Evolutionary conservation across 1,139 yeast species (phyloP), one percentile per base, ranked within the genome.

Genomic region (Blastobotrys buckinghamii): DNA sequence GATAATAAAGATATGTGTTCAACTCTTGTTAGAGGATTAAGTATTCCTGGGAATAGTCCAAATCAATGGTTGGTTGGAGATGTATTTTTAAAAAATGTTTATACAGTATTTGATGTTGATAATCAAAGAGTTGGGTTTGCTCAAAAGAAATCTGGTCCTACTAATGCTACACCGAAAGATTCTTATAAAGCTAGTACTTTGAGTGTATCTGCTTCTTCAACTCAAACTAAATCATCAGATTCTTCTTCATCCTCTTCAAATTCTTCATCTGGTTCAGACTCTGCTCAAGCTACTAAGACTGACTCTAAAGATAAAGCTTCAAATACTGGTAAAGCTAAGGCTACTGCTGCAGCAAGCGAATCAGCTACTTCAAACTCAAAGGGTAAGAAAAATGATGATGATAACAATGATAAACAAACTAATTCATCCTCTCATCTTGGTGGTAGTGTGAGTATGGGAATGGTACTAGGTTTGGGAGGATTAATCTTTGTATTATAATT

Each of bases 21-120:
- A n/a, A 78, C 84, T 10, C 81, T 80, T 59, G 73, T 82, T 48
- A 85, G 79, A 64, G 87, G 85, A 16, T 59, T 75, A 27, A 50
- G 55, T 17, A 52, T 57, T 16, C 53, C 53, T 4, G 52, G 55
- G 33, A 55, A 55, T 43, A 59, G 62, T 16, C 56, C 60, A 24
- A 57, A 61, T 27, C 57, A 64, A 2, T 71, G 75, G 75, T 65
- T 82, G 36, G 66, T 82, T 38, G 89, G 89, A 4, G 82, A 80
- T 30, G 73, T 79, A 2, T 82, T 82, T 59, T 64, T 82, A 55
- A 74, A 75, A 54, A 72, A 73, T 45, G 80, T 74, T 50, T 82
- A 80, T 59, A 73, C 82, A 2, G 77, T 80, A 9, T 82, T 81
- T 56, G 83, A 82, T 57, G 68, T 78, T 54, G 78, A 73, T 42